Evolutionary conservation across 2,329 filamentous ascomycete genomes (phyloP).

Genomic region (Lizonia empirigonia): DNA sequence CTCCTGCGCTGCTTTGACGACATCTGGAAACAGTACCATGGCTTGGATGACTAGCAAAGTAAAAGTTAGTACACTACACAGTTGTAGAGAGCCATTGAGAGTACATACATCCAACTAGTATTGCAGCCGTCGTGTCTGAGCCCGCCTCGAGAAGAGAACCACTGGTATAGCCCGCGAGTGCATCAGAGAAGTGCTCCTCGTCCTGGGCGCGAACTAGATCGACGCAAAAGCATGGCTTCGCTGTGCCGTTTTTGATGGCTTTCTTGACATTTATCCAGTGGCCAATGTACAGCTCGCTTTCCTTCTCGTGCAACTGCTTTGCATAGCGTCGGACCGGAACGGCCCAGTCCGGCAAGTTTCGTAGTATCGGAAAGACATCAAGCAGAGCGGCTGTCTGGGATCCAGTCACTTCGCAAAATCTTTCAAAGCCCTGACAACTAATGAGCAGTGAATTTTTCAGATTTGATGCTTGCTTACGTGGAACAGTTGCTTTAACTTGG

Average conservation of each 20-base stretch:
- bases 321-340: slow-evolving; percentile 49
- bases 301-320: slow-evolving; percentile 51
- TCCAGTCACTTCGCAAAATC: slow-evolving; percentile 52
- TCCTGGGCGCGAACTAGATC: slow-evolving; percentile 30
- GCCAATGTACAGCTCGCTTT: slow-evolving; percentile 43
- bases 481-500: slow-evolving; percentile 25
- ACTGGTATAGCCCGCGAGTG: slow-evolving; percentile 29
- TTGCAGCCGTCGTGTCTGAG: slow-evolving; percentile 36
- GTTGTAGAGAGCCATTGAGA: neutral
- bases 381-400: slow-evolving; percentile 52
- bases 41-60: slow-evolving; percentile 29
- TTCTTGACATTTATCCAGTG: slow-evolving; percentile 33
- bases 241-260: slow-evolving; percentile 8
- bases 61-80: neutral
- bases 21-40: slow-evolving; percentile 33
- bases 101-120: slow-evolving; percentile 27
- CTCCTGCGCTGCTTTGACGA: slow-evolving; percentile 27
- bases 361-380: slow-evolving; percentile 55
- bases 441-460: neutral
- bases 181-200: slow-evolving; percentile 28
- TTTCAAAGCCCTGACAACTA: slow-evolving; percentile 43
- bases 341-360: slow-evolving; percentile 42
- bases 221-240: slow-evolving; percentile 32
- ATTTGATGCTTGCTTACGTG: slow-evolving; percentile 5
- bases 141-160: slow-evolving; percentile 39